Base-by-base conservation (phyloP, 208 protist species). In the Phytomonas sp. region DNA sequence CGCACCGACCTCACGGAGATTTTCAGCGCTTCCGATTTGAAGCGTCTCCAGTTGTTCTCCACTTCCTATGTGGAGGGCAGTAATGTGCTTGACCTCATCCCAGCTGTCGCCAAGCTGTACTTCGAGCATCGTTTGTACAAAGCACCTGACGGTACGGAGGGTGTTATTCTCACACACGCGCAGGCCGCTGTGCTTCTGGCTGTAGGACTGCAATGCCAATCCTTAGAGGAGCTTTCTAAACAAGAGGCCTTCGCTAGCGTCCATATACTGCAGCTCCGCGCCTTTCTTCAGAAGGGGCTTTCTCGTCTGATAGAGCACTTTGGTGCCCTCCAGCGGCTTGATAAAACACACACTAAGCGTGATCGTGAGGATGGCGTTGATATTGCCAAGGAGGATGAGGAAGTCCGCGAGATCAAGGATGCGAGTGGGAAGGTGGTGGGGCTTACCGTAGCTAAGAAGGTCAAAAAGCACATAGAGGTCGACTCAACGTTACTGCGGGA, bases 11-110 rank as follows among this genome's bases (percentile, higher is more conserved):
- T 97, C 20, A 70, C 79, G 5, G 64, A 51, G 4, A 62, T 78
- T 23, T 89, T 99, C 67, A 90, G 85, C 17, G 33, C 67, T 0
- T 94, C 87, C 40, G 98, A 99, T 75, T 60, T 99, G 65, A 97
- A 98, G 77, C 89, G 98, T 0, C 85, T 99, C n/a, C 84, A 89
- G 30, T 73, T 96, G 4, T 99, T 97, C 67, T 78, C 94, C 9
- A 90, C 82, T 9, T 92, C 96, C 15, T 89, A 98, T 56, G 83
- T 99, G 0, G 98, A 99, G 75, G 77, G 87, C 34, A 97, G 97
- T 66, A 93, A 99, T 17, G 88, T 99, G 62, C 74, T 99, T 4
- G 98, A 99, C 73, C 77, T 99, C 2, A 43, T 99, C 7, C 98
- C 98, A 9, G 36, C 66, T 32, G 43, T 99, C 13, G 96, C 97